A percentile compares a stretch with the other conserved stretches of the same genome.
Conservation (phyloP, 73 alveolate species). For the Urostyla sp. region DNA sequence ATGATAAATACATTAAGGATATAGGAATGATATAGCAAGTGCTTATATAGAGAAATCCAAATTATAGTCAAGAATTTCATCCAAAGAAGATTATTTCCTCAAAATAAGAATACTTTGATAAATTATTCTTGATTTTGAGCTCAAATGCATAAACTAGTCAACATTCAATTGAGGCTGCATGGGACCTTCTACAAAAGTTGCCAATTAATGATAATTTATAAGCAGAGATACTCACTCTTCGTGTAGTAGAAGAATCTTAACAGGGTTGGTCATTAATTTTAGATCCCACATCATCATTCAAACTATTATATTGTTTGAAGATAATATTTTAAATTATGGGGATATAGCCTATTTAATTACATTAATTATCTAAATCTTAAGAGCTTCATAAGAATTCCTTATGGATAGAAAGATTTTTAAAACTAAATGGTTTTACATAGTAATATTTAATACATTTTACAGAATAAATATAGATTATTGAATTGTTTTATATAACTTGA, state of each 20-base stretch:
- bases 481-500: slow-evolving; percentile 6
- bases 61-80: slow-evolving; percentile 37
- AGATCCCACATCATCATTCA: slow-evolving; percentile 59
- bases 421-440: too few species aligned
- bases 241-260: slow-evolving; percentile 22
- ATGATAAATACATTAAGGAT: slow-evolving; percentile 57
- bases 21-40: slow-evolving; percentile 23
- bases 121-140: slow-evolving; percentile 46
- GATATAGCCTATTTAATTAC: too few species aligned
- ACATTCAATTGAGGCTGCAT: slow-evolving; percentile 54
- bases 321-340: too few species aligned
- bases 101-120: slow-evolving; percentile 51
- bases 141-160: slow-evolving; percentile 36
- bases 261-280: slow-evolving; percentile 54
- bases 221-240: slow-evolving; percentile 37
- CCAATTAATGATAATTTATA: slow-evolving; percentile 66
- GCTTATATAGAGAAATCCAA: not conserved
- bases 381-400: too few species aligned
- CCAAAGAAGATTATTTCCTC: slow-evolving; percentile 62
- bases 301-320: slow-evolving; percentile 65
- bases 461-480: too few species aligned
- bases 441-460: too few species aligned
- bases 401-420: too few species aligned
- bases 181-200: slow-evolving; percentile 71
- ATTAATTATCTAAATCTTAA: too few species aligned